phyloP scores from a whole-genome alignment of 257 asterid genomes.

The Nyctanthes arbortristis region DNA sequence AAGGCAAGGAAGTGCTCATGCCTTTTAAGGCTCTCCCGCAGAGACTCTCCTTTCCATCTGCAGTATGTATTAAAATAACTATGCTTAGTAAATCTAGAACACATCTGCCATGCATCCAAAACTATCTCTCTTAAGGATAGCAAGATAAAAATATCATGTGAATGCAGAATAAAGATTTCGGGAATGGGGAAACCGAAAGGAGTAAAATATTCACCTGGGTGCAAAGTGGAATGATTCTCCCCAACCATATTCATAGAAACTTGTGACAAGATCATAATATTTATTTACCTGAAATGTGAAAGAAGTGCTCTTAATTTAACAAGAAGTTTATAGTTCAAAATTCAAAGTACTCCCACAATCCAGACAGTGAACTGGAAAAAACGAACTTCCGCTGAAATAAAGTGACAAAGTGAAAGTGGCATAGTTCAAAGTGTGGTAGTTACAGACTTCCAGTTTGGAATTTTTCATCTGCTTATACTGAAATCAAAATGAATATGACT shows the following conservation, averaged over 20 bases:
- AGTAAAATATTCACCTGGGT: conserved; percentile 56
- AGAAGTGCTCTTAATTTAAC: too few relatives aligned
- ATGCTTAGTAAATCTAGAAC: neutral
- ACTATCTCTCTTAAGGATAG: neutral
- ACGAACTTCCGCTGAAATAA: too few relatives aligned
- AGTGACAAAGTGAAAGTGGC: too few relatives aligned
- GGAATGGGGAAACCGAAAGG: neutral
- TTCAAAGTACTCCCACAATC: neutral
- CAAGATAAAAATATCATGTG: neutral
- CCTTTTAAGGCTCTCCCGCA: conserved; percentile 85
- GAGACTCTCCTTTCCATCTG: conserved; percentile 97
- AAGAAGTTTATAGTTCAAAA: too few relatives aligned
- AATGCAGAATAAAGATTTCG: neutral
- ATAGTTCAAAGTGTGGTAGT: too few relatives aligned
- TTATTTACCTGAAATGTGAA: conserved; percentile 74
- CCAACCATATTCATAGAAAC: conserved; percentile 99
- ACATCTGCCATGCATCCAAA: neutral
- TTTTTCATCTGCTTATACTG: too few relatives aligned
- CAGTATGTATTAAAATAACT: conserved; percentile 8
- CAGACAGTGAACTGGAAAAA: too few relatives aligned
- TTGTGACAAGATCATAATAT: conserved; percentile 95
- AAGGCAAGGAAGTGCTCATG: conserved; percentile 96
- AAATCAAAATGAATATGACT: too few relatives aligned
- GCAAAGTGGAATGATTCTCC: conserved; percentile 99
- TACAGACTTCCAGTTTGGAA: too few relatives aligned